Base-by-base conservation (phyloP, 176 grass and related monocot genomes). In the Carex myosuroides region DNA sequence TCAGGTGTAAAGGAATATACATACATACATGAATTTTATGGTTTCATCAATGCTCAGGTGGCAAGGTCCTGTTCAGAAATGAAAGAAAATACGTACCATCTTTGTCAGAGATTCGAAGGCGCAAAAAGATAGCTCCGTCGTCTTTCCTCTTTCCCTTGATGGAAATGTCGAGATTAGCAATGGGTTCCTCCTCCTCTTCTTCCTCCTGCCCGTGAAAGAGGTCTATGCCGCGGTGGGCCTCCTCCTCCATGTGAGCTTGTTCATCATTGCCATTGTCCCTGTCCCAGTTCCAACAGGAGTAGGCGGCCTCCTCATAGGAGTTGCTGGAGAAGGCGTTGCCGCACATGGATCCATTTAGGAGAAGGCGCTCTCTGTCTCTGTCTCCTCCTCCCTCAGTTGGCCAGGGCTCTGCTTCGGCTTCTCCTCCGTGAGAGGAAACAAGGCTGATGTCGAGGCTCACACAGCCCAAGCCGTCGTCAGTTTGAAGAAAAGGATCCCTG, bases 61-160 rank as follows among this genome's bases (percentile, higher is more conserved):
- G 37, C 4, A 39, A 39, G 37, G 37, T 39, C 37, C 81, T 48
- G 1, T 52, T 16, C 26, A 80, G 41, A 20, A 73, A 87, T 66
- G 64, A 53, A 84, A 53, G 72, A 53, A 3, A 12, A 68, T 92
- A 97, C 94, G 57, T 92, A 97, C 94, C 94, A 79, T 94, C 90
- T 16, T 91, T 83, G 86, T 97, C 94, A 26, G 70, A 77, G 29
- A 97, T 97, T 62, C 92, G 84, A 59, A 97, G 74, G 79, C 90
- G 88, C 65, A 97, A 84, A 87, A 89, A 94, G 41, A 97, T 94
- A 60, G 81, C 70, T 56, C 92, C 92, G 80, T 94, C 90, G 56
- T 88, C 94, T 64, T 82, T 94, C 66, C 90, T 97, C 80, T 79
- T 92, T 52, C 94, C 94, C 81, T 92, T 91, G 50, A 94, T 97